Evolutionary conservation across 2,329 filamentous ascomycete genomes (phyloP).

Genomic region (Xylaria multiplex): DNA sequence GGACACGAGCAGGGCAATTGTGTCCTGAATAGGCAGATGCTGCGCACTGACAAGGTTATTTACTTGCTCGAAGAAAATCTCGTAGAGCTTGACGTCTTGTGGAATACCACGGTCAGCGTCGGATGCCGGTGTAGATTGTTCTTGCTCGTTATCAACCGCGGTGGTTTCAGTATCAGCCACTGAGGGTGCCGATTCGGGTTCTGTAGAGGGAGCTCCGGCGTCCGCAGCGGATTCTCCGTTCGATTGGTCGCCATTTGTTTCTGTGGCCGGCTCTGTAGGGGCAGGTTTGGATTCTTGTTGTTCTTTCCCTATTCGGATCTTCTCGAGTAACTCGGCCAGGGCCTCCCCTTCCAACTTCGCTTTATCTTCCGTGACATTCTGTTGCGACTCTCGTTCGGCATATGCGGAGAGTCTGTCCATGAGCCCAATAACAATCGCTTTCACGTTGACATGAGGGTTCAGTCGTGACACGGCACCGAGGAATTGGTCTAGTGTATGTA

Average conservation of each 20-base stretch:
- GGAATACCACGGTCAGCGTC: slow-evolving; percentile 67
- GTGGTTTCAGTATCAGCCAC: slow-evolving; percentile 60
- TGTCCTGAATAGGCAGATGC: slow-evolving; percentile 91
- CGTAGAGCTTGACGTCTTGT: slow-evolving; percentile 87
- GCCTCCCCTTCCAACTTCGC: slow-evolving; percentile 87
- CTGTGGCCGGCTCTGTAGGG: slow-evolving; percentile 47
- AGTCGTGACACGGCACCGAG: slow-evolving; percentile 90
- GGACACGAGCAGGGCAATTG: slow-evolving; percentile 92
- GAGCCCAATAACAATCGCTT: slow-evolving; percentile 95
- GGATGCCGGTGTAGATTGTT: slow-evolving; percentile 41
- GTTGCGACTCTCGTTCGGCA: slow-evolving; percentile 85
- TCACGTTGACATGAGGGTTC: slow-evolving; percentile 97
- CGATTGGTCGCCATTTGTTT: slow-evolving; percentile 51
- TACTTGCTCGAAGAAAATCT: slow-evolving; percentile 97
- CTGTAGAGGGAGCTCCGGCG: slow-evolving; percentile 49
- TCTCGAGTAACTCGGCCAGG: slow-evolving; percentile 79
- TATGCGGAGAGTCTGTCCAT: slow-evolving; percentile 97
- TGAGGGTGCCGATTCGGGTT: slow-evolving; percentile 52
- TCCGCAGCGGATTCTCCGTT: slow-evolving; percentile 51
- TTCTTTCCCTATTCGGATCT: slow-evolving; percentile 75
- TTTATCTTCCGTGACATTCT: slow-evolving; percentile 74
- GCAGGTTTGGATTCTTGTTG: slow-evolving; percentile 48
- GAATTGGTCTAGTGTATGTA: slow-evolving; percentile 95
- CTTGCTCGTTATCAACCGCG: slow-evolving; percentile 57
- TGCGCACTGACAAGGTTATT: slow-evolving; percentile 92